Conservation (phyloP, 106 monocot species). For the Chionographis japonica region DNA sequence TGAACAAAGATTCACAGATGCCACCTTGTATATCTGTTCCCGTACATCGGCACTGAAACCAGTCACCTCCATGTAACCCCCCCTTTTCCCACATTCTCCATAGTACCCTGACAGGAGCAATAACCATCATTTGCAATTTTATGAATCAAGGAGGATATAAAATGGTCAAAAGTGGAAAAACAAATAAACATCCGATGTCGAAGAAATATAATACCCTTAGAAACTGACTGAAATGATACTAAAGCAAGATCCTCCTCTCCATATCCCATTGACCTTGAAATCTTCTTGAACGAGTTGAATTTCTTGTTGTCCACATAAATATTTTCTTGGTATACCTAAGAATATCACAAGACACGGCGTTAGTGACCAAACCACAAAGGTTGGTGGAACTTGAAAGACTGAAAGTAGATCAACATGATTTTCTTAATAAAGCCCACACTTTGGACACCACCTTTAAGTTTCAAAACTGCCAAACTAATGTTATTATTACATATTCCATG, state of each 20-base stretch:
- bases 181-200: not conserved
- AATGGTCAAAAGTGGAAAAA: not conserved
- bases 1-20: conserved; percentile 95
- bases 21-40: conserved; percentile 95
- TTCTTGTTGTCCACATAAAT: conserved; percentile 85
- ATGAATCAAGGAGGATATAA: not conserved
- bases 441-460: no score
- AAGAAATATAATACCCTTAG: conserved; percentile 53
- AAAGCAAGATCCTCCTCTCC: conserved; percentile 66
- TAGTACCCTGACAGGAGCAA: conserved; percentile 60
- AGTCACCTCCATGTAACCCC: conserved; percentile 96
- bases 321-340: conserved; percentile 95
- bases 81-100: conserved; percentile 98
- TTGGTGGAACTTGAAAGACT: no score
- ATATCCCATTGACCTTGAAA: conserved; percentile 83
- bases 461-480: no score
- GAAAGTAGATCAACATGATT: no score
- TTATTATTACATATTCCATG: no score
- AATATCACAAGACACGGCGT: not conserved
- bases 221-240: conserved; percentile 92
- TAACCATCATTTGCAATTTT: not conserved
- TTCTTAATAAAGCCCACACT: no score
- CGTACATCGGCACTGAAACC: conserved; percentile 74
- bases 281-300: conserved; percentile 95
- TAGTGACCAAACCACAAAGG: not conserved